Evolutionary conservation across 2,329 filamentous ascomycete species (phyloP), one percentile per base, ranked within the genome.

Genomic region (Chalaropsis ovoidea): DNA sequence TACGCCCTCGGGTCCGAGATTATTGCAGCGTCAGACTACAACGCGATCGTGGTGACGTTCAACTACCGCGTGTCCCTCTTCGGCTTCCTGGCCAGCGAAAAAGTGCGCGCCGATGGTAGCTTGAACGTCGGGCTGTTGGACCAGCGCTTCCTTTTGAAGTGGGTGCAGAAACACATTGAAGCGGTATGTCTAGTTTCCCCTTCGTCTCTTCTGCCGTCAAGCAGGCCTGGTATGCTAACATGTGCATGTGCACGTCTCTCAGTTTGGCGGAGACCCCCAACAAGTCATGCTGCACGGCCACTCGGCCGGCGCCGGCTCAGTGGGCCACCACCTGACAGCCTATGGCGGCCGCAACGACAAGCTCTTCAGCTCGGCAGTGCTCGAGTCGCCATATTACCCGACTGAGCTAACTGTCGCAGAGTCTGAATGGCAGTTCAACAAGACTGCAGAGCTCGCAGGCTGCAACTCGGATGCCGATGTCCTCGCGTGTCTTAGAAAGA

Each of bases 101-200:
- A 76, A 11, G 71, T 79, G 2, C 62, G 71, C 0, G 60, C 64
- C 0, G 65, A 54, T 15, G 69, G 70, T 71, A 68, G 39, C 5
- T 68, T 76, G 1, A 78, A 79, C 67, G 76, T 74, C 67, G 77
- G 77, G 1, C 71, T 79, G 0, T 77, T 75, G 70, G 81, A 83
- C 67, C 80, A 82, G 68, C 72, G 77, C 1, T 71, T 78, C 13
- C 80, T 80, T 0, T 71, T 81, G 8, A 74, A 81, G 69, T 83
- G 81, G 81, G 76, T 80, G 0, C 73, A 79, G 42, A 74, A 79
- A 43, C 76, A 88, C 67, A 86, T 88, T 52, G 71, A 73, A 39
- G 72, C 78, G 71, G 78, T 78, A 71, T 6, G 68, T 66, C 17
- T 8, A 24, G 13, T 58, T 52, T 49, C 4, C n/a, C 8, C 54